These are phyloP conservation scores for Thermochaetoides dissita DNA, from an alignment of 2,329 filamentous ascomycete species.

Conservation along the genomic window DNA sequence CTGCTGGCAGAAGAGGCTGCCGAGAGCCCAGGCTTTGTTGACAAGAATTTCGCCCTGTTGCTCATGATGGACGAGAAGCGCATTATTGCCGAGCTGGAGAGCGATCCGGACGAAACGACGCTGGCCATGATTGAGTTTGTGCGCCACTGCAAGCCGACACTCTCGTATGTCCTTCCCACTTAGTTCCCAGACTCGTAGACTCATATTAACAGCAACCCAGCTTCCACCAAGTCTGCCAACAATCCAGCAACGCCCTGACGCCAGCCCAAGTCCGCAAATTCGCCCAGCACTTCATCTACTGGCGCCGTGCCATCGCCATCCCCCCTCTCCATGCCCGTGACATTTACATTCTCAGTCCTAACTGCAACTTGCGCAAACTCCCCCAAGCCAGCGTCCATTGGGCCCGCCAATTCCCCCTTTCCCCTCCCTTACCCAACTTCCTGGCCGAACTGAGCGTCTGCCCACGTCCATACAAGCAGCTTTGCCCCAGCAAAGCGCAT, in stretches of 20 bases:
- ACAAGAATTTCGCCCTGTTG: conserved; percentile 76
- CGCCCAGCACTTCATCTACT: conserved; percentile 87
- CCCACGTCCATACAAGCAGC: conserved; percentile 67
- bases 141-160: conserved; percentile 54
- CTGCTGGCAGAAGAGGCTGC: conserved; percentile 54
- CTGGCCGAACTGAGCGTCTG: conserved; percentile 68
- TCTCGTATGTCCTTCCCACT: conserved; percentile 33
- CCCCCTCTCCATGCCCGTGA: conserved; percentile 81
- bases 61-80: conserved; percentile 71
- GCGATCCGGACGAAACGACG: conserved; percentile 62
- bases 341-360: conserved; percentile 81
- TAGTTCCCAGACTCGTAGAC: neutral
- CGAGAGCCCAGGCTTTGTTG: conserved; percentile 54
- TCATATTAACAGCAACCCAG: conserved; percentile 18
- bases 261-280: conserved; percentile 73
- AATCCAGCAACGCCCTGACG: conserved; percentile 51
- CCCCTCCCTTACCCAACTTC: conserved; percentile 74
- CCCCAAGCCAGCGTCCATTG: conserved; percentile 57
- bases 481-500: conserved; percentile 79
- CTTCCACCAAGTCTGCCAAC: conserved; percentile 55
- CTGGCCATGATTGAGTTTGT: conserved; percentile 70
- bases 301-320: conserved; percentile 83
- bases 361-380: conserved; percentile 64
- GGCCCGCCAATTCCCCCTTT: conserved; percentile 64
- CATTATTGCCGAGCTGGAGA: conserved; percentile 59